phyloP scores from a whole-genome alignment of 2,329 filamentous ascomycete genomes.

The Apiospora pterosperma region DNA sequence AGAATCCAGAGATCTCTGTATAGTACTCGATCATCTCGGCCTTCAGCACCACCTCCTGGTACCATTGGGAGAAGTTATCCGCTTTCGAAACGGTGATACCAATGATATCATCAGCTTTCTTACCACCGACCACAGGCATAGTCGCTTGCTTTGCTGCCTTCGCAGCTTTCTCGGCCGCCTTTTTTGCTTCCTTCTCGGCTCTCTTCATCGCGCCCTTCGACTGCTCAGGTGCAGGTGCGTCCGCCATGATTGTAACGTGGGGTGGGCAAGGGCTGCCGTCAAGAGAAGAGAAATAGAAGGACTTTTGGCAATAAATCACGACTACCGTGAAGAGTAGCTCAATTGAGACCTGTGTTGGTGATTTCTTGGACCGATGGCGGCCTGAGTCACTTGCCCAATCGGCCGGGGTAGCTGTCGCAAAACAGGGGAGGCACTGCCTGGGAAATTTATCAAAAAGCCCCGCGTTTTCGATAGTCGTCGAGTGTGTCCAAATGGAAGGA shows the following conservation, averaged over 20 bases:
- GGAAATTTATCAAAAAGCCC: not conserved
- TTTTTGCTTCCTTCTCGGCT: slow-evolving; percentile 61
- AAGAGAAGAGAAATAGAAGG: not conserved
- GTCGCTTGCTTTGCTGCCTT: slow-evolving; percentile 57
- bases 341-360: not conserved
- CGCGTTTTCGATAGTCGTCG: not conserved
- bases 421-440: not conserved
- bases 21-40: slow-evolving; percentile 98
- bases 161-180: slow-evolving; percentile 58
- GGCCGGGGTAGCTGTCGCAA: not conserved
- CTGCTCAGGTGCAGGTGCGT: slow-evolving; percentile 25
- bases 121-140: slow-evolving; percentile 47
- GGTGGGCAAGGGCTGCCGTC: not conserved
- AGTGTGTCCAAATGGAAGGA: not conserved
- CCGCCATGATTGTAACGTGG: slow-evolving; percentile 1
- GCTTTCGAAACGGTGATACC: slow-evolving; percentile 85
- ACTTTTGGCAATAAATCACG: not conserved
- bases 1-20: slow-evolving; percentile 81
- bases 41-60: slow-evolving; percentile 96
- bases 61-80: slow-evolving; percentile 90
- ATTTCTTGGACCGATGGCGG: not conserved
- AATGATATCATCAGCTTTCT: slow-evolving; percentile 61
- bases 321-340: not conserved
- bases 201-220: slow-evolving; percentile 66
- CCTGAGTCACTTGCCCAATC: not conserved